These are phyloP conservation scores for Aureobasidium sp. DNA, from an alignment of 2,329 filamentous ascomycete species.

Conservation along the genomic window DNA sequence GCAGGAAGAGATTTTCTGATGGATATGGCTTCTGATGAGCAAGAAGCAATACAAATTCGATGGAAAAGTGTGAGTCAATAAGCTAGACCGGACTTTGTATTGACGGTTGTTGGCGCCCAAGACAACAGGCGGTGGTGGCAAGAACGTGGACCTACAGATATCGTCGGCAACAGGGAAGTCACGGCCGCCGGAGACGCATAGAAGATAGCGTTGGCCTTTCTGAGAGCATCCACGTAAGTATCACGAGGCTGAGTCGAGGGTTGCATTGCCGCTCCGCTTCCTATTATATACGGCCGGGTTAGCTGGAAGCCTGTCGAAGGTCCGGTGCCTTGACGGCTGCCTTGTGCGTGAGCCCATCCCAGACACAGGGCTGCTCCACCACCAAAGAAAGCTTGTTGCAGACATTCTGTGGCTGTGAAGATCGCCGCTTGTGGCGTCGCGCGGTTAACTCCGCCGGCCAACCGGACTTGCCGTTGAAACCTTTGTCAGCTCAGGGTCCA, in stretches of 20 bases:
- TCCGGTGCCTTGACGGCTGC: constrained; percentile 8
- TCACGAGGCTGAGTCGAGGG: constrained; percentile 15
- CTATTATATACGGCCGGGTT: constrained; percentile 10
- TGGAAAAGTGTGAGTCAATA: background rate
- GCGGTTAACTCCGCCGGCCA: background rate
- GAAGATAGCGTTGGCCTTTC: constrained; percentile 1
- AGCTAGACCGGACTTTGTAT: background rate
- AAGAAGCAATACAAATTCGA: background rate
- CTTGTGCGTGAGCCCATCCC: background rate
- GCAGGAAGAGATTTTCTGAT: background rate
- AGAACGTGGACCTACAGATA: constrained; percentile 1
- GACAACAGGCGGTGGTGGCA: background rate
- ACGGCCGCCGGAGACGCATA: background rate
- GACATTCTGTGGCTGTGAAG: background rate
- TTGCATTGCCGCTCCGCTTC: constrained; percentile 10
- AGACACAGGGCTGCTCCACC: background rate
- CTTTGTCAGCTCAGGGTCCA: background rate
- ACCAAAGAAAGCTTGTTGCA: constrained; percentile 13
- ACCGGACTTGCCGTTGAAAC: background rate
- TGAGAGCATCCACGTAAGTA: constrained; percentile 10
- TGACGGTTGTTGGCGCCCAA: constrained; percentile 2
- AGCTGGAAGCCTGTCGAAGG: constrained; percentile 5
- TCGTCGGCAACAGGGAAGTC: constrained; percentile 1
- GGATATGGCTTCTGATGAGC: background rate
- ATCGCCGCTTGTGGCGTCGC: constrained; percentile 1